Conservation (phyloP, 805 yeast species). For the Metschnikowia baotianmanensis region DNA sequence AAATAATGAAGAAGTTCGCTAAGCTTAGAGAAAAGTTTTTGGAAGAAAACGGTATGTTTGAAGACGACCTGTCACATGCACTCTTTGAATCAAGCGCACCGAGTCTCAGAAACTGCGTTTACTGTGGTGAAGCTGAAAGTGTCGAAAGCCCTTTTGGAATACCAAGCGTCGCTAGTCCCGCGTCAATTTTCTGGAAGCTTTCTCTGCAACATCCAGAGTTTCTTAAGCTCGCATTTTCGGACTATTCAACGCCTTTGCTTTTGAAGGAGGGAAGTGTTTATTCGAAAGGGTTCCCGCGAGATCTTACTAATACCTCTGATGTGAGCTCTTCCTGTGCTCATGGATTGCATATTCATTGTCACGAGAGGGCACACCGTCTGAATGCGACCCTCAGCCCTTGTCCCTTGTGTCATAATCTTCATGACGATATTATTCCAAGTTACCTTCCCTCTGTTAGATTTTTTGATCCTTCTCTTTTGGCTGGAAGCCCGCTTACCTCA, state of each 20-base stretch:
- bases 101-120: constrained; percentile 20
- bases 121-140: constrained; percentile 25
- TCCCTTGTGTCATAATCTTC: constrained; percentile 49
- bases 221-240: constrained; percentile 22
- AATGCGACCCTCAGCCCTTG: constrained; percentile 46
- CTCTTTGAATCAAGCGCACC: background rate
- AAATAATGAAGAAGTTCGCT: constrained; percentile 59
- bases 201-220: constrained; percentile 25
- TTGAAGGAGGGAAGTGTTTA: constrained; percentile 10
- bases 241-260: constrained; percentile 18
- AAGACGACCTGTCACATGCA: background rate
- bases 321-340: constrained; percentile 42
- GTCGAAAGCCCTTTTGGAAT: constrained; percentile 52
- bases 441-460: background rate
- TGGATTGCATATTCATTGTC: constrained; percentile 50
- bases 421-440: constrained; percentile 20
- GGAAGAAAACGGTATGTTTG: constrained; percentile 32
- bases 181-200: constrained; percentile 50
- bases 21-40: constrained; percentile 49
- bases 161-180: constrained; percentile 48
- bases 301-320: background rate
- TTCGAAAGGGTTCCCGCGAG: constrained; percentile 23
- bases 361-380: constrained; percentile 20
- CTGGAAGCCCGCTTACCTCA: constrained; percentile 1
- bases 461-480: background rate